Evolutionary conservation across 2,329 filamentous ascomycete species (phyloP).

Genomic region (Lachnellula subtilissima): DNA sequence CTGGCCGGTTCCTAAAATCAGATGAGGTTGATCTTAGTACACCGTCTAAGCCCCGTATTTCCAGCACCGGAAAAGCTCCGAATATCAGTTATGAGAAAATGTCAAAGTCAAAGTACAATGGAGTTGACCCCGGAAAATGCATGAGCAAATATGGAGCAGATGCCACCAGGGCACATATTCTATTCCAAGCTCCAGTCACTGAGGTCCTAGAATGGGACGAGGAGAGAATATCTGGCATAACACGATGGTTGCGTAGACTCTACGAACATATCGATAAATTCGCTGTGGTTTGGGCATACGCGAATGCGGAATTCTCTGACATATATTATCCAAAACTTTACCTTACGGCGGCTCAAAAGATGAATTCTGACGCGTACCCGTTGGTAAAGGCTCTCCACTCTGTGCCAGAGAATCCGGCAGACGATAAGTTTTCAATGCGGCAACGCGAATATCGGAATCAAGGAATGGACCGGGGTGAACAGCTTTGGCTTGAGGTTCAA

Average conservation of each 20-base stretch:
- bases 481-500: conserved; percentile 63
- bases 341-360: too few species aligned
- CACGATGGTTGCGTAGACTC: conserved; percentile 72
- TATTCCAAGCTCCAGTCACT: conserved; percentile 81
- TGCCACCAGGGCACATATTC: conserved; percentile 76
- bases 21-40: conserved; percentile 65
- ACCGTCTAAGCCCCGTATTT: conserved; percentile 54
- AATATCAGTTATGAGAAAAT: conserved; percentile 79
- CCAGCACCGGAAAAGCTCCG: conserved; percentile 52
- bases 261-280: conserved; percentile 14
- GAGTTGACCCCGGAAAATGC: conserved; percentile 72
- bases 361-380: too few species aligned
- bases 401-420: conserved; percentile 1
- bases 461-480: conserved; percentile 13
- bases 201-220: conserved; percentile 89
- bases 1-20: conserved; percentile 70
- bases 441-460: conserved; percentile 32
- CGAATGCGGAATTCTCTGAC: conserved; percentile 24
- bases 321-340: conserved; percentile 1
- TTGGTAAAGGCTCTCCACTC: too few species aligned
- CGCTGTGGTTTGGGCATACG: neutral
- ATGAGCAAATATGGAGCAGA: conserved; percentile 76
- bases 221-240: conserved; percentile 72
- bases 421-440: conserved; percentile 12
- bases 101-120: conserved; percentile 93